Conservation (phyloP, 768 basidiomycete genomes). For the Trametes coccinea region DNA sequence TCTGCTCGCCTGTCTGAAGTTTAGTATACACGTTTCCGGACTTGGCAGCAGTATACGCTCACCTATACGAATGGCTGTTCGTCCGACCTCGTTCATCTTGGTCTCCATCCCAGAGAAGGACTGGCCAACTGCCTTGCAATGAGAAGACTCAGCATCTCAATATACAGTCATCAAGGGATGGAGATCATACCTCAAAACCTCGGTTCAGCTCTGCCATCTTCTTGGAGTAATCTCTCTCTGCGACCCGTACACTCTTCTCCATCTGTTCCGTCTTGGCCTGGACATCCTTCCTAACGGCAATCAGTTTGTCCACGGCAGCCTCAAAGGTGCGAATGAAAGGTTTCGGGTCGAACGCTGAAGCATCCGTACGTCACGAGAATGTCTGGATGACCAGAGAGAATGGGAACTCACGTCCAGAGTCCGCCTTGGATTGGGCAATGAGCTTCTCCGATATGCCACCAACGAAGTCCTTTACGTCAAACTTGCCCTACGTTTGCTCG, state of each 20-base stretch:
- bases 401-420: conserved; percentile 73
- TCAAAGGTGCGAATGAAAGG: conserved; percentile 94
- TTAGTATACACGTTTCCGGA: background rate
- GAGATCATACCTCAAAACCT: conserved; percentile 80
- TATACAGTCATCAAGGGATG: background rate
- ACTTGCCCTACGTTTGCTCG: conserved; percentile 62
- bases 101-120: conserved; percentile 90
- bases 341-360: conserved; percentile 86
- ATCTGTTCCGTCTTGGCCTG: conserved; percentile 88
- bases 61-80: conserved; percentile 94
- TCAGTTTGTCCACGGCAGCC: conserved; percentile 83
- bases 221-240: conserved; percentile 92
- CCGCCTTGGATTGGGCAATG: conserved; percentile 80
- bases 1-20: conserved; percentile 73
- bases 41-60: conserved; percentile 22
- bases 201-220: conserved; percentile 91
- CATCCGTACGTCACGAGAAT: background rate
- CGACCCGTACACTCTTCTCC: conserved; percentile 85
- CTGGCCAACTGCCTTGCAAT: conserved; percentile 72
- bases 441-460: conserved; percentile 83
- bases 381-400: conserved; percentile 3
- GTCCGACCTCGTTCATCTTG: conserved; percentile 89
- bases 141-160: background rate
- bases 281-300: conserved; percentile 86
- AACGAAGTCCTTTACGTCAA: conserved; percentile 90